Evolutionary conservation across 2,329 filamentous ascomycete species (phyloP), one percentile per base, ranked within the genome.

Genomic region (Fusarium dlaminii): DNA sequence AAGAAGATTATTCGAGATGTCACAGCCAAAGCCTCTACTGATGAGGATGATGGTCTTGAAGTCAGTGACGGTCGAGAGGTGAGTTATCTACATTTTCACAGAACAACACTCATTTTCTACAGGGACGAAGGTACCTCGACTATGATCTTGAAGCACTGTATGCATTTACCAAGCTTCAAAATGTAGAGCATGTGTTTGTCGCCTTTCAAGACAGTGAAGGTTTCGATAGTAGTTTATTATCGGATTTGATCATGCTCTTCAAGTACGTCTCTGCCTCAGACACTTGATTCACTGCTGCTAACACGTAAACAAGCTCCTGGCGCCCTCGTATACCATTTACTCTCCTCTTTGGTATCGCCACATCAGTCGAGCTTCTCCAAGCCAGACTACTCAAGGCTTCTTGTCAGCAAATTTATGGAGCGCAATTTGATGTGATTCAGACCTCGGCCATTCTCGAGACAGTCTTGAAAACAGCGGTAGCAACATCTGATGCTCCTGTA

Each of bases 141-240:
- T 96, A 96, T 79, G 94, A 96, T 78, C 86, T 96, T 22, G 91
- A 93, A 76, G 90, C 92, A 30, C 82, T 96, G 36, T 84, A 91
- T 69, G 86, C 89, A 32, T 91, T 89, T 80, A 85, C 91, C 20
- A 86, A 85, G 66, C 83, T 86, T 14, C 87, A 88, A 42, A 80
- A 82, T 30, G 87, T 87, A 36, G 82, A 87, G 45, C 90, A 90
- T 74, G 88, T 96, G 15, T 87, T 94, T 58, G 85, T 97, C 55
- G 90, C 92, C 1, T 90, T 96, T 67, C 92, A 95, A 80, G 94
- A 96, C 78, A 94, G 93, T 71, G 94, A 96, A 82, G 93, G 92
- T 1, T 95, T 96, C 78, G 93, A 95, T 75, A 90, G 90, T 52
- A 84, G 84, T 36, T 82, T 96, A n/a, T 83, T 97, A 18, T 91